Evolutionary conservation across 768 basidiomycete genomes (phyloP), one percentile per base, ranked within the genome.

Genomic region (Lentinula sp.): DNA sequence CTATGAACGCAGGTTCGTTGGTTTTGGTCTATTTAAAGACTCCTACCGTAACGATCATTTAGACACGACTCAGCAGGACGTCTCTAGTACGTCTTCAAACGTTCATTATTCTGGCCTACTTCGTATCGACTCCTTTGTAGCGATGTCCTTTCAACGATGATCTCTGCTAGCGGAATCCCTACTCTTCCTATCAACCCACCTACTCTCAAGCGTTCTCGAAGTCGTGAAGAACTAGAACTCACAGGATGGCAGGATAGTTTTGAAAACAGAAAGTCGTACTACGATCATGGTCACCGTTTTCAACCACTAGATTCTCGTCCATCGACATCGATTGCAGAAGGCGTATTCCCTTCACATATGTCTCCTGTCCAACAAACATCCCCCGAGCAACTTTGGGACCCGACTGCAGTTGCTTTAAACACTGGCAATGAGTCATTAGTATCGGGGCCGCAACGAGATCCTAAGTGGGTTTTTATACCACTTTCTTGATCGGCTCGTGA

Each of bases 1-100:
- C 5, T 61, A 61, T 55, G 60, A 54, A 23, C 23, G 23, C 40
- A 61, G 42, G 60, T 61, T 18, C 16, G 60, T 57, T 18, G 37
- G 2, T 57, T 18, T 28, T 23, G 21, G 6, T 28, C 3, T 32
- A 7, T 6, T 9, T 18, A 1, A 56, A 11, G 0, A 11, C 16
- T 3, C 39, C 3, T 21, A 35, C 51, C 15, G 11, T 35, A 43
- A 8, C 28, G n/a, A 39, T 54, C 1, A 23, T 42, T 23, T 45
- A 57, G 56, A 18, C 28, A 57, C 42, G 35, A 57, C 3, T 39
- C 28, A 32, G 56, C 56, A 35, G 56, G 56, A 21, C 56, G 56
- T 45, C 56, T 57, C 23, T 42, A 46, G 56, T 57, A 45, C 15
- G 56, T 23, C 9, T 31, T 8, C 7, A n/a, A 28, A 31, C 11